These are phyloP conservation scores for Brassica cretica DNA, from an alignment of 345 rosid species.

Conservation along the genomic window DNA sequence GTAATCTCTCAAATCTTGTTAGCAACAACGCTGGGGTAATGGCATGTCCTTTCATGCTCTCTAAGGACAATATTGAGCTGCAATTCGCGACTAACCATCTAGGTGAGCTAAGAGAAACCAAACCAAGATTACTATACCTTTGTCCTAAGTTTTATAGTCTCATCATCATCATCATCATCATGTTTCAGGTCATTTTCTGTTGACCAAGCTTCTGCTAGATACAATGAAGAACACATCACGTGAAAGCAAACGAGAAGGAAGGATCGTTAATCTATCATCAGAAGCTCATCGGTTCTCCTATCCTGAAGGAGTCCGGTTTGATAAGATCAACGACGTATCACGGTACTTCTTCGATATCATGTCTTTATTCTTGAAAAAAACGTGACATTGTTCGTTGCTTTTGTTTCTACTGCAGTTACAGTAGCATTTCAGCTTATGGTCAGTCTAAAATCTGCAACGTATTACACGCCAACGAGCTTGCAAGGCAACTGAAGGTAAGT, in stretches of 20 bases:
- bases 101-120: background rate
- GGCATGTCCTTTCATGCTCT: background rate
- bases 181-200: constrained; percentile 63
- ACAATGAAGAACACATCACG: constrained; percentile 56
- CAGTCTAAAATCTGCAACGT: constrained; percentile 52
- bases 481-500: constrained; percentile 48
- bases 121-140: background rate
- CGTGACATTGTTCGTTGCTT: background rate
- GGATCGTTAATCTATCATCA: constrained; percentile 62
- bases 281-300: constrained; percentile 45
- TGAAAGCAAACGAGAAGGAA: constrained; percentile 55
- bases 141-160: background rate
- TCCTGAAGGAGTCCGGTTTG: constrained; percentile 50
- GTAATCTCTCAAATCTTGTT: constrained; percentile 1
- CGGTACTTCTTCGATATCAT: constrained; percentile 30
- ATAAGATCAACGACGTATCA: constrained; percentile 49
- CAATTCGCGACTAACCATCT: background rate
- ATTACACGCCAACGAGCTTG: constrained; percentile 49
- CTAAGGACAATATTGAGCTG: background rate
- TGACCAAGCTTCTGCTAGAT: constrained; percentile 57
- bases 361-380: background rate
- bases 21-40: constrained; percentile 30
- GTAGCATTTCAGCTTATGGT: constrained; percentile 48
- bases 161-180: background rate
- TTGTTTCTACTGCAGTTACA: constrained; percentile 44